phyloP scores from a whole-genome alignment of 2,329 filamentous ascomycete species.

The Zymoseptoria tritici region DNA sequence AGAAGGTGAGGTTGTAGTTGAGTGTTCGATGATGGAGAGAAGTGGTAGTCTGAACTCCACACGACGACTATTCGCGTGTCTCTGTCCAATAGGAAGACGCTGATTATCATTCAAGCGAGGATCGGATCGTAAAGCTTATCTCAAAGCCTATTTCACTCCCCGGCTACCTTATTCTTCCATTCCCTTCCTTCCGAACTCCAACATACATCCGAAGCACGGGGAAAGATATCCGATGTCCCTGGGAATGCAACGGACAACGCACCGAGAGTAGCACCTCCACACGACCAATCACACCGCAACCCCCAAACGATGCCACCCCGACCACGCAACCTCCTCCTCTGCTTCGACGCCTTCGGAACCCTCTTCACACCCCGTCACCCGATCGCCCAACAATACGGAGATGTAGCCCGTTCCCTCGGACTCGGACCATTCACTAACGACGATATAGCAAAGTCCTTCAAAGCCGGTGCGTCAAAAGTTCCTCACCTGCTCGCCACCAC shows the following conservation, averaged over 20 bases:
- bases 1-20: background rate
- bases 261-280: background rate
- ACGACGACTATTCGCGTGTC: background rate
- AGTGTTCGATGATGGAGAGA: background rate
- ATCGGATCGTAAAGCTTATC: background rate
- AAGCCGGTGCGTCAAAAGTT: slow-evolving; percentile 25
- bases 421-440: slow-evolving; percentile 37
- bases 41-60: background rate
- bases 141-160: background rate
- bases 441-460: slow-evolving; percentile 36
- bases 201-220: background rate
- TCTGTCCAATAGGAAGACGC: background rate
- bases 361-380: slow-evolving; percentile 48
- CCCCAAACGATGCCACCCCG: slow-evolving; percentile 6
- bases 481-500: background rate
- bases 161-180: background rate
- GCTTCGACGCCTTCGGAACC: slow-evolving; percentile 60
- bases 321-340: slow-evolving; percentile 46
- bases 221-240: background rate
- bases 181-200: background rate
- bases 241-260: background rate
- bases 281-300: slow-evolving; percentile 53
- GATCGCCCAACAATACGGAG: slow-evolving; percentile 48
- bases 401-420: slow-evolving; percentile 46
- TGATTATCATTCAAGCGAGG: background rate